Evolutionary conservation across 257 asterid genomes (phyloP), one percentile per base, ranked within the genome.

Genomic region (Craterostigma plantagineum): DNA sequence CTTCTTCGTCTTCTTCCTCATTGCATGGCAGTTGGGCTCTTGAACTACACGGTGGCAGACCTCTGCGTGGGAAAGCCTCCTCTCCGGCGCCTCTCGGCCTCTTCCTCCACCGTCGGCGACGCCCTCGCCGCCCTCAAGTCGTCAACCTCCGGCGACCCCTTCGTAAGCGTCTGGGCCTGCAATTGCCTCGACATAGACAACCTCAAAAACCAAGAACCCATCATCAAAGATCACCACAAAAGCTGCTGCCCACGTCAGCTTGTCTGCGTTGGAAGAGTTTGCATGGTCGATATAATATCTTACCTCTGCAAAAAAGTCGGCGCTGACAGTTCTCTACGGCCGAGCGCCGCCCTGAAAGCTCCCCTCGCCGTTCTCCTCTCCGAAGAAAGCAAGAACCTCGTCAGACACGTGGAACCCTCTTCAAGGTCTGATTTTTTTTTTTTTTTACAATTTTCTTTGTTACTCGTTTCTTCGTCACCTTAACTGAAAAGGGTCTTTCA

Each of bases 41-140:
- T 76, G 48, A 67, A 61, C 1, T 52, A 68, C 48, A 78, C 61
- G 80, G 91, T 77, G 66, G 80, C 91, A 35, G 96, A 85, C 56
- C 91, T 85, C 55, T 80, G 96, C 64, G 50, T 85, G n/a, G 96
- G 94, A 52, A 85, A 81, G 75, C 94, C 92, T 34, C 73, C 92
- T 17, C 79, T 85, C 35, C 78, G 65, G 43, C 69, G 70, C 23
- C 81, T 81, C 46, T 53, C 44, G 7, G 44, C 44, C 44, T 58
- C 67, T 34, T 54, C 91, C 17, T 69, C 77, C 60, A 63, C 91
- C 41, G 52, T 73, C 40, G 63, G 63, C 30, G 77, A 66, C 58
- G 86, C 91, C 27, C 38, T 85, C 48, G 50, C 77, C 48, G 74
- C 81, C 17, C 76, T 85, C 7, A 72, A 70, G 38, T 48, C 30